Base-by-base conservation (phyloP, 139 green algal genomes). In the Edaphochlamys debaryana region DNA sequence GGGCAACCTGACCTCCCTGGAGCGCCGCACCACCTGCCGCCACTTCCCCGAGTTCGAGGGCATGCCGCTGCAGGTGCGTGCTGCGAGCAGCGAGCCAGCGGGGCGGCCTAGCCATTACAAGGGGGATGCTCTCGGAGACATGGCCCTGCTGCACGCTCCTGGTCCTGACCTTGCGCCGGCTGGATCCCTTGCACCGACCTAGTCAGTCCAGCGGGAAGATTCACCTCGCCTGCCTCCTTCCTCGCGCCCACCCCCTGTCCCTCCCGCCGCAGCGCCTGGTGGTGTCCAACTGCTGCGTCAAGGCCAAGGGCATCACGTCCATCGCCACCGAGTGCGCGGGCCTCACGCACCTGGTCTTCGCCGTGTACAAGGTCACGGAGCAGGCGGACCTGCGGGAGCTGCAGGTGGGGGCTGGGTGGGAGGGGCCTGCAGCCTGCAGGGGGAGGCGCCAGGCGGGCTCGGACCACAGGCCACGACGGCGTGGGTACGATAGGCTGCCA, bases 221-320 rank as follows among this genome's bases (percentile, higher is more conserved):
- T n/a, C n/a, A n/a, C n/a, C n/a, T n/a, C n/a, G n/a, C n/a, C n/a
- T n/a, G n/a, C 11, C 45, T 54, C 45, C 45, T 13, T 54, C 45
- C 45, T 13, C 45, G 45, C 45, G 9, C 45, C 45, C 45, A 22
- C 54, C 54, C 54, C 22, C 29, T 36, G 3, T 7, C 67, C 68
- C 48, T 60, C n/a, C n/a, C 0, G n/a, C n/a, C n/a, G n/a, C 64
- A 84, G 78, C 66, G 66, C 0, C 48, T 84, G 78, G 78, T 84
- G 11, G 78, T 84, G 48, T 84, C 78, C 34, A 84, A 84, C 66
- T 84, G 78, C 78, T 84, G 78, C 66, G 78, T 84, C 66, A 84
- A 84, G 78, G 78, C 78, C 50, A 84, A 84, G 64, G 78, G 78
- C 78, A 84, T 84, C 66, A 76, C 66, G 36, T 62, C 36, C 29